Percentiles rank a stretch among this genome's conserved stretches.
phyloP scores from a whole-genome alignment of 805 yeast species.

The Cyberlindnera americana region DNA sequence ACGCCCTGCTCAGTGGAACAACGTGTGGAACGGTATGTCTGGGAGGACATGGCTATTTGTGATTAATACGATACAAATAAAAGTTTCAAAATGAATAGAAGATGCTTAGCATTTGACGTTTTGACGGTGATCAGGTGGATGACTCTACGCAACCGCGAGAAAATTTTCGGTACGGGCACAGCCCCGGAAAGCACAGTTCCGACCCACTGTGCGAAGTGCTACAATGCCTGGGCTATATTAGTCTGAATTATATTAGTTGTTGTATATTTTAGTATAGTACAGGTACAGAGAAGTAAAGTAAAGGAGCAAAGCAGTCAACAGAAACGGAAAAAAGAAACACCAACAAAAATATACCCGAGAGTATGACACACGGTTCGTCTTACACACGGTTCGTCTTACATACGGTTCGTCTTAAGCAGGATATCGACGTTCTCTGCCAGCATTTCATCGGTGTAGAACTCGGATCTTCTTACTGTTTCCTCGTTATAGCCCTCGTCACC shows the following conservation, averaged over 20 bases:
- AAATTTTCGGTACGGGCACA: neutral
- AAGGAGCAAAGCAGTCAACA: neutral
- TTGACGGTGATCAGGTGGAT: conserved; percentile 4
- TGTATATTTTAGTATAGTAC: neutral
- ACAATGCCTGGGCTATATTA: too few relatives aligned
- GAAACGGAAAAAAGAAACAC: too few relatives aligned
- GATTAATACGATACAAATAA: neutral
- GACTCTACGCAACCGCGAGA: neutral
- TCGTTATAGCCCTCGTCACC: conserved; percentile 91
- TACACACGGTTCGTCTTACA: conserved; percentile 52
- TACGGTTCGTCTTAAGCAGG: conserved; percentile 52
- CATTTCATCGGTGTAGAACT: conserved; percentile 72
- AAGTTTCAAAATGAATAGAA: neutral
- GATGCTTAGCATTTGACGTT: too few relatives aligned
- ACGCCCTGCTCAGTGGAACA: conserved; percentile 46
- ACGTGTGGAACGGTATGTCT: conserved; percentile 79
- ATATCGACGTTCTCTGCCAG: conserved; percentile 76
- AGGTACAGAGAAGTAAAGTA: neutral
- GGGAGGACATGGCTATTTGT: conserved; percentile 34
- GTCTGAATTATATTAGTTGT: too few relatives aligned
- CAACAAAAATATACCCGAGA: too few relatives aligned
- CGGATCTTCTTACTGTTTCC: conserved; percentile 80
- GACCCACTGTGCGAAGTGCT: neutral
- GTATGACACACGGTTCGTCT: conserved; percentile 38
- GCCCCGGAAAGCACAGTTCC: neutral